phyloP scores from a whole-genome alignment of 345 rosid species.

The Citrus glauca region DNA sequence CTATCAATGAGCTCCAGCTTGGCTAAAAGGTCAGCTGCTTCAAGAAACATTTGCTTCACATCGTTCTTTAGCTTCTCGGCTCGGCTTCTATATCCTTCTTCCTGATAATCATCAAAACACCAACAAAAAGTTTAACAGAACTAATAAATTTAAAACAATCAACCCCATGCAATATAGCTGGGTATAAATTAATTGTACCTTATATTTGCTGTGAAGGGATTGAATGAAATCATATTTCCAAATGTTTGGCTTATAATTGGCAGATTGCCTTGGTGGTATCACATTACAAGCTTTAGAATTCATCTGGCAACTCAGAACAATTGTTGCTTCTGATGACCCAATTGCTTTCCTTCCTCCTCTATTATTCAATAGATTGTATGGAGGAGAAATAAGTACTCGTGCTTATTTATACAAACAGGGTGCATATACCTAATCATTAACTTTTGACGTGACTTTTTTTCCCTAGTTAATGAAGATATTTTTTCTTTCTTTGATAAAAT shows the following conservation, averaged over 20 bases:
- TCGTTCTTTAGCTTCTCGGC: conserved; percentile 18
- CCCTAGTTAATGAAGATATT: too few relatives aligned
- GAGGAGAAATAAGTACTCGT: too few relatives aligned
- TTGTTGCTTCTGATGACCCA: neutral
- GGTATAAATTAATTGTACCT: conserved; percentile 22
- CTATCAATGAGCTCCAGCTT: conserved; percentile 36
- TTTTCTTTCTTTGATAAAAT: too few relatives aligned
- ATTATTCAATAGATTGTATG: neutral
- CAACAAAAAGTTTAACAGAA: too few relatives aligned
- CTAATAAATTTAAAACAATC: too few relatives aligned
- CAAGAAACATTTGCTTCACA: conserved; percentile 22
- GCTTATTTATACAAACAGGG: too few relatives aligned
- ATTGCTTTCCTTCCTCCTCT: neutral
- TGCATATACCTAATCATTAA: too few relatives aligned
- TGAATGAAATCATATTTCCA: conserved; percentile 47
- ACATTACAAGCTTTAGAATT: neutral
- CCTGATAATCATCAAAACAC: conserved; percentile 20
- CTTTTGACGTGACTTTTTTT: too few relatives aligned
- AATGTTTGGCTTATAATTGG: conserved; percentile 45
- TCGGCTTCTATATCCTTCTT: conserved; percentile 14
- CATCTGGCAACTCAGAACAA: neutral
- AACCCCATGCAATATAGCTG: neutral
- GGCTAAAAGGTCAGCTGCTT: conserved; percentile 16
- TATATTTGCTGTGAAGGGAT: conserved; percentile 26
- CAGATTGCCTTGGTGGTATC: conserved; percentile 29